Evolutionary conservation across 1,284 basidiomycete species (phyloP).

Genomic region (Rhizopogon hawkerae): DNA sequence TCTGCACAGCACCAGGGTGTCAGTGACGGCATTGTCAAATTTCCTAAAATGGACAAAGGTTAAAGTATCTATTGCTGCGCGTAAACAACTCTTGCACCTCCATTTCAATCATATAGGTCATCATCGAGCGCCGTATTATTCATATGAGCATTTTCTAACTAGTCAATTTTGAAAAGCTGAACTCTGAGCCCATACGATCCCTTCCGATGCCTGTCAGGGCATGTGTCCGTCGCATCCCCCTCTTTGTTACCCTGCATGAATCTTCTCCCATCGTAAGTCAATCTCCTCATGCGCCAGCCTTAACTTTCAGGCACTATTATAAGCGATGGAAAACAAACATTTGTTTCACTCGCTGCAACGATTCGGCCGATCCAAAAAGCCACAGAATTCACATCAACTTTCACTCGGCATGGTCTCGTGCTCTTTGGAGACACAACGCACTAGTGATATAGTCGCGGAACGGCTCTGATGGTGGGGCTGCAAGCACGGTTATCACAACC

Average conservation of each 20-base stretch:
- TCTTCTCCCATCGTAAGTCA: neutral
- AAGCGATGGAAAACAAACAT: slow-evolving; percentile 1
- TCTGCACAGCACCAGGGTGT: neutral
- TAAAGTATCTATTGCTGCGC: neutral
- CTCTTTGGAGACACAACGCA: too few species aligned
- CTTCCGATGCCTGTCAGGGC: neutral
- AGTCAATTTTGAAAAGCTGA: neutral
- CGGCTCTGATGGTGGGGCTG: neutral
- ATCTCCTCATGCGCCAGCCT: neutral
- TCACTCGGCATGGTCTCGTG: neutral
- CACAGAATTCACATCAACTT: neutral
- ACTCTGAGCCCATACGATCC: neutral
- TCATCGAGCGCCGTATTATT: neutral
- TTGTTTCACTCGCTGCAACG: neutral
- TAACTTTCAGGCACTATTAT: neutral
- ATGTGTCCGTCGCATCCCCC: neutral
- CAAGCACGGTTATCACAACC: neutral
- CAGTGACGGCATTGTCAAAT: neutral
- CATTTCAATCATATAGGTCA: too few species aligned
- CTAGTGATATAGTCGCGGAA: too few species aligned
- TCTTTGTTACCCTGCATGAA: neutral
- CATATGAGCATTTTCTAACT: neutral
- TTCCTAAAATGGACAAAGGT: neutral
- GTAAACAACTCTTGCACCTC: neutral
- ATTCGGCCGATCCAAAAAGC: neutral